Evolutionary conservation across 257 asterid genomes (phyloP).

Genomic region (Lycium barbarum): DNA sequence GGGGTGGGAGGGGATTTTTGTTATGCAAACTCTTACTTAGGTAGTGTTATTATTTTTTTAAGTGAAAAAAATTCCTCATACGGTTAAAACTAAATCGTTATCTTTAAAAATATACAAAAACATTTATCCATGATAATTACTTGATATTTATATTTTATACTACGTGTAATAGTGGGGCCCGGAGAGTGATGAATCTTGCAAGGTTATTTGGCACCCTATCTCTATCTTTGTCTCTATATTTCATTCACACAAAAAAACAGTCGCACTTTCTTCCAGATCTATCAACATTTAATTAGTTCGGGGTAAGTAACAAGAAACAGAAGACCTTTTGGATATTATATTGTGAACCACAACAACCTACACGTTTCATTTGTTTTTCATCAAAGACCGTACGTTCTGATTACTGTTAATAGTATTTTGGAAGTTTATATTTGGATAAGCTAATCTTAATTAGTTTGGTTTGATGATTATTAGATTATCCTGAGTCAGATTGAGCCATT

Average conservation of each 20-base stretch:
- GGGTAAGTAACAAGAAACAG: not conserved
- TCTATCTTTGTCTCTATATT: not conserved
- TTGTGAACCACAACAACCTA: not conserved
- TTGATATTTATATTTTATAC: too few species aligned
- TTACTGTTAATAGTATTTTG: not conserved
- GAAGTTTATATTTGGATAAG: not conserved
- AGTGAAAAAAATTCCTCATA: not conserved
- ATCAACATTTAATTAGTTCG: not conserved
- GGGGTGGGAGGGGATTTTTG: too few species aligned
- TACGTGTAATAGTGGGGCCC: not conserved
- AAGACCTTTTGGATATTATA: not conserved
- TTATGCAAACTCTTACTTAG: not conserved
- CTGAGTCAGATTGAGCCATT: conserved; percentile 71
- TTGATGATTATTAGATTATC: conserved; percentile 53
- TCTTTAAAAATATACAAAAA: too few species aligned
- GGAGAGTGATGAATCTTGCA: not conserved
- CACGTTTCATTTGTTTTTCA: not conserved
- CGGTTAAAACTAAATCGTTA: too few species aligned
- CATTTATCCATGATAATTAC: not conserved
- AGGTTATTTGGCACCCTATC: not conserved
- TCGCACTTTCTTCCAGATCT: not conserved
- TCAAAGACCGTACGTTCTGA: not conserved
- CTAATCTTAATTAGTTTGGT: not conserved
- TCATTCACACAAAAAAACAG: not conserved
- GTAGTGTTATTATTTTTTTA: too few species aligned